Evolutionary conservation across 257 asterid species (phyloP), one percentile per base, ranked within the genome.

Genomic region (Dorcoceras hygrometricum): DNA sequence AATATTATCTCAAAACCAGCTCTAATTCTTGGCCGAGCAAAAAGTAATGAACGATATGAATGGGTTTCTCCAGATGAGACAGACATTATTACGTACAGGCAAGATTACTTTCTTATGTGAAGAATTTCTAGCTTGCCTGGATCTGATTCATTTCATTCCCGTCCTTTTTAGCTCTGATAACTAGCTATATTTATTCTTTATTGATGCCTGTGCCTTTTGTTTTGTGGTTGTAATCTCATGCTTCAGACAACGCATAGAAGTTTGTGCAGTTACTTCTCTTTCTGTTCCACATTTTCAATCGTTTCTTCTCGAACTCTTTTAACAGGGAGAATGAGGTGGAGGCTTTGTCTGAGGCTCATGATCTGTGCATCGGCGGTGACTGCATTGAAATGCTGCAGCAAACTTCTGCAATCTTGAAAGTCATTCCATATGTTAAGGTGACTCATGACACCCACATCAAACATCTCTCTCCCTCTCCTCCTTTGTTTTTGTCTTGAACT

Each of bases 41-140:
- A 83, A 80, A 81, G 71, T 69, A 73, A 71, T 39, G 81, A 69
- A 60, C 84, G 72, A 64, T 89, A 83, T 70, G 89, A 86, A 77
- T 93, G 98, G 98, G 91, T 86, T 69, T 87, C 97, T 62, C 97
- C 98, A 27, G 98, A 89, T 70, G 98, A 93, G 84, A 68, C 83
- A 0, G 70, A 79, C 53, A 68, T 71, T 31, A 43, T 90, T 46
- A 71, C 73, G 73, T 89, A 87, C 85, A 84, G 87, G 98, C 90
- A 67, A 51, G 77, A 23, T 64, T 56, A 26, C 27, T 58, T 60
- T 24, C 69, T 27, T 34, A 62, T 77, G 24, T 36, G 24, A 70
- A 58, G 59, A 10, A 20, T 46, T 50, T 22, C 24, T 28, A 18
- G 72, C 59, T 64, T 63, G 56, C 51, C 6, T 43, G 51, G 51